Percentiles rank a stretch among this genome's conserved stretches.
These are phyloP conservation scores for Talaromyces sp. DNA, from an alignment of 2,329 filamentous ascomycete species.

Conservation along the genomic window DNA sequence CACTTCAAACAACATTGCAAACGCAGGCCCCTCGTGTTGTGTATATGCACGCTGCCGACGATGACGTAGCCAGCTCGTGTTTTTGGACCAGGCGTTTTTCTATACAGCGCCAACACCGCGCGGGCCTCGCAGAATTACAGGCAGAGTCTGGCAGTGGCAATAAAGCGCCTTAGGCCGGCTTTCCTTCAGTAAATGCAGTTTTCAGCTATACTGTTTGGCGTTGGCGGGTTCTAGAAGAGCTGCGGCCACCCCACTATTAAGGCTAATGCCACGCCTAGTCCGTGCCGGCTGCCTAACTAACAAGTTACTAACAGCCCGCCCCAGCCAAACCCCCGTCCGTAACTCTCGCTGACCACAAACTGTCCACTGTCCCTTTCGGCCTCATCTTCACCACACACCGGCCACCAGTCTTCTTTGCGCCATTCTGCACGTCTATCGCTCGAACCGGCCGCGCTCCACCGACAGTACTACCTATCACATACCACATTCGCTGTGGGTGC, in stretches of 20 bases:
- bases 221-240: neutral
- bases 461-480: neutral
- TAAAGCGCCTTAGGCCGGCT: neutral
- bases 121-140: neutral
- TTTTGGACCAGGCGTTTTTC: neutral
- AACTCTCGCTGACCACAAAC: neutral
- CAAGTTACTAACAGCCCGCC: neutral
- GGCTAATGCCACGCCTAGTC: neutral
- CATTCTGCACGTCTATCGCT: slow-evolving; percentile 36
- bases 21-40: neutral
- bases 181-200: too few species aligned
- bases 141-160: neutral
- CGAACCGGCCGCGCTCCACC: slow-evolving; percentile 17
- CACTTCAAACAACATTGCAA: neutral
- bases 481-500: slow-evolving; percentile 41
- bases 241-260: neutral
- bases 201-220: neutral
- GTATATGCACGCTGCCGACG: neutral
- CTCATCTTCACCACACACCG: slow-evolving; percentile 26
- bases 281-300: neutral
- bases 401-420: slow-evolving; percentile 45
- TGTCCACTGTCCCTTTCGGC: neutral
- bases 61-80: neutral
- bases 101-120: neutral
- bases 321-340: neutral